Evolutionary conservation across 2,329 filamentous ascomycete genomes (phyloP), one percentile per base, ranked within the genome.

Genomic region (Fonsecaea pugnacius): DNA sequence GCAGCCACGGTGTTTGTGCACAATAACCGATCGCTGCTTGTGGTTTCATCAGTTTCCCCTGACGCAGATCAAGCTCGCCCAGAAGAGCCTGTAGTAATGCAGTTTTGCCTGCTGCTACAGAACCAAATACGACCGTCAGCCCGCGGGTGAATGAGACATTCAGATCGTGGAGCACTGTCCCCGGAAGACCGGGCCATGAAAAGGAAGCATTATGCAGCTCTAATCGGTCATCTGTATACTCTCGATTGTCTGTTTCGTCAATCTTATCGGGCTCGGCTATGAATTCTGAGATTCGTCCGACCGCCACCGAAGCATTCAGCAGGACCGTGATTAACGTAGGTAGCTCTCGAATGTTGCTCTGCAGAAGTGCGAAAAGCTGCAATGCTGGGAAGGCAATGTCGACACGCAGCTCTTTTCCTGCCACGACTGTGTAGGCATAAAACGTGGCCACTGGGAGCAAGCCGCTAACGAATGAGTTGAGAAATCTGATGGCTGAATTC

Each of bases 371-470:
- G 71, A 96, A 96, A 0, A 96, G 81, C 66, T 93, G 89, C 1
- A 96, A 80, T 0, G 92, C 92, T 0, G 92, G 92, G 75, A 96
- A 96, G 9, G 92, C 92, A 30, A 96, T 83, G 66, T 96, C 90
- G 38, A 96, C 87, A 0, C 87, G 87, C 8, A 96, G 77, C 0
- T 87, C 84, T 54, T 85, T 82, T 0, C 86, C 85, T 4, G 89
- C 87, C 43, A 93, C 75, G 10, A 89, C 82, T 0, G 92, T 95
- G 74, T 92, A 96, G 0, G 91, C 88, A 69, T 88, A 91, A 70
- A 96, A 92, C 1, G 90, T 91, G 1, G 89, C 87, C 0, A 95
- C 88, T 0, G 92, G 92, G 69, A 96, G 92, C 3, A 92, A 76
- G 0, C 88, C 87, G 32, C 89, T 90, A 0, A 90, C 87, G 32